A percentile compares a stretch with the other conserved stretches of the same genome.
phyloP scores from a whole-genome alignment of 164 flowering plant genomes.

The Chimonanthus praecox region DNA sequence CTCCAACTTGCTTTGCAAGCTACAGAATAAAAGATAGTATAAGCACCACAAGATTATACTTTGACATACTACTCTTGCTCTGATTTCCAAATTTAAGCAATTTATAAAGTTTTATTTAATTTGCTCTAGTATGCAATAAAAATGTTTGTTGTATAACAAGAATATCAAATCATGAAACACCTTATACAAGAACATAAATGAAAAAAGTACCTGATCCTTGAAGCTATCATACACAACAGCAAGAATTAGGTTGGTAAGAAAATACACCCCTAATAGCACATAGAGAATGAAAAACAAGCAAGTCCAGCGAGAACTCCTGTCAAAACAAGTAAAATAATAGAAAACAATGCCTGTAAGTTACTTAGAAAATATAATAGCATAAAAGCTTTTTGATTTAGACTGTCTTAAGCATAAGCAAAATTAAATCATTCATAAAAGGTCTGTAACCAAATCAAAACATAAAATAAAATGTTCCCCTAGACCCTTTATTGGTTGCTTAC shows the following conservation, averaged over 20 bases:
- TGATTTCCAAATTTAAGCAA: not conserved
- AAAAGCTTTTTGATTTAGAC: not conserved
- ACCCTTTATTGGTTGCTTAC: too few relatives aligned
- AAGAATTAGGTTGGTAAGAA: slow-evolving; percentile 83
- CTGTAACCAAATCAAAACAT: not conserved
- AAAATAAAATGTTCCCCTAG: too few relatives aligned
- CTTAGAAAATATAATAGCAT: not conserved
- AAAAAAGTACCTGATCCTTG: slow-evolving; percentile 60
- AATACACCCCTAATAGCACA: slow-evolving; percentile 87
- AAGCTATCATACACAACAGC: slow-evolving; percentile 97
- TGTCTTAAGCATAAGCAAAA: not conserved
- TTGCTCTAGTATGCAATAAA: not conserved
- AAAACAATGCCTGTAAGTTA: not conserved
- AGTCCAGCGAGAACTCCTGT: slow-evolving; percentile 89
- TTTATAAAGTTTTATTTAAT: not conserved
- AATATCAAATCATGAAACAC: not conserved
- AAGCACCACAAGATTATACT: not conserved
- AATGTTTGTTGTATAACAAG: not conserved
- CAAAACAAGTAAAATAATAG: slow-evolving; percentile 1
- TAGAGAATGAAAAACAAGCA: slow-evolving; percentile 70
- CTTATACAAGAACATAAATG: not conserved
- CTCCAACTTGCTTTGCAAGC: slow-evolving; percentile 84
- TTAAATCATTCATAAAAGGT: not conserved
- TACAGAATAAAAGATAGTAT: slow-evolving; percentile 19
- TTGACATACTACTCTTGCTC: not conserved